Percentiles rank a stretch among this genome's conserved stretches.
Conservation (phyloP, 2,329 filamentous ascomycete species). For the Ceratocystis huliohia region DNA sequence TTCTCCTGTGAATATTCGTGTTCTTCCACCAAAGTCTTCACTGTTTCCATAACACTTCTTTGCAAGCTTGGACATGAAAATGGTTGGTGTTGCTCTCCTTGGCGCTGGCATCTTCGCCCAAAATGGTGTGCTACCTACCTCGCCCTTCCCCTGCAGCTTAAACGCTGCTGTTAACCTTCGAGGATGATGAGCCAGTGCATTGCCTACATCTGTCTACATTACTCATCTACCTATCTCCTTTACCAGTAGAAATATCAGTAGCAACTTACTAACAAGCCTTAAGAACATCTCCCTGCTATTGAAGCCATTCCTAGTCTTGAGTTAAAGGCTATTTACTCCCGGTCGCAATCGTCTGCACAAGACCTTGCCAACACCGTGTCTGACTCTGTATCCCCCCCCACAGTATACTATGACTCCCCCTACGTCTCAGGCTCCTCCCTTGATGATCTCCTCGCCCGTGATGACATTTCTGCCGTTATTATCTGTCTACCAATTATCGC, state of each 20-base stretch:
- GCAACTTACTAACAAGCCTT: slow-evolving; percentile 2
- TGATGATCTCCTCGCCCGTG: slow-evolving; percentile 39
- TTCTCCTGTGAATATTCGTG: background rate
- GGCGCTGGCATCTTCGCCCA: slow-evolving; percentile 51
- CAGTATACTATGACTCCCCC: slow-evolving; percentile 21
- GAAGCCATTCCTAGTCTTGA: slow-evolving; percentile 36
- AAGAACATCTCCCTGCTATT: slow-evolving; percentile 41
- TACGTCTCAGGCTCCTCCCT: slow-evolving; percentile 35
- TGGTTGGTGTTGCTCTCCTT: slow-evolving; percentile 44
- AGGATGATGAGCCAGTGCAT: too few relatives aligned
- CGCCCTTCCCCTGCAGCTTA: background rate
- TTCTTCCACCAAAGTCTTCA: background rate
- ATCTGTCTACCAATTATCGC: slow-evolving; percentile 50
- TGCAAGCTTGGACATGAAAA: background rate
- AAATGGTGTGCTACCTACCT: slow-evolving; percentile 32
- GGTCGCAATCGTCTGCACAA: slow-evolving; percentile 46
- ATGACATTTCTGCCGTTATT: slow-evolving; percentile 44
- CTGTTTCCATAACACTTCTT: too few relatives aligned
- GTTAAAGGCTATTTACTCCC: slow-evolving; percentile 55
- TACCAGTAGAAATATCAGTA: background rate
- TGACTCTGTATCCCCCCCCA: background rate
- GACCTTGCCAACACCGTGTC: slow-evolving; percentile 7
- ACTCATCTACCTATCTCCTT: too few relatives aligned
- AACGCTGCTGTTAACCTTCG: background rate
- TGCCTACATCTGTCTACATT: too few relatives aligned